Percentiles rank a stretch among this genome's conserved stretches.
Evolutionary conservation across 345 rosid species (phyloP).

Genomic region (Pugionium cornutum): DNA sequence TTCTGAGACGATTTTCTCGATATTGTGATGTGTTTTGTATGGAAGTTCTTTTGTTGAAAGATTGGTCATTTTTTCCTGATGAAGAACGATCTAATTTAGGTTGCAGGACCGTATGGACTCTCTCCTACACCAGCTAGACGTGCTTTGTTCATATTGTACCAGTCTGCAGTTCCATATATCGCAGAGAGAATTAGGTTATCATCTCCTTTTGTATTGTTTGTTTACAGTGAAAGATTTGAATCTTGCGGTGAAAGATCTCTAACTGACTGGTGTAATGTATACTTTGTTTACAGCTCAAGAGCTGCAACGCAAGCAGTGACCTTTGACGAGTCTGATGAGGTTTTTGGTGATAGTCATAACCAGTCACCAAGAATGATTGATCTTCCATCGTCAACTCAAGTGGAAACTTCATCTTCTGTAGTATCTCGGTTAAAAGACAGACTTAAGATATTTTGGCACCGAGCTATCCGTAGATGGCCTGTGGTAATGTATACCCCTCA

Average conservation of each 20-base stretch:
- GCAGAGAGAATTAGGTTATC: conserved; percentile 81
- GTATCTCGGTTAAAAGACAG: conserved; percentile 57
- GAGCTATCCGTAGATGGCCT: conserved; percentile 75
- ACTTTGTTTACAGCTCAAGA: conserved; percentile 58
- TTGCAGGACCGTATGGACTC: conserved; percentile 73
- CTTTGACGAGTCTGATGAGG: conserved; percentile 66
- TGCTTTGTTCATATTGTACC: conserved; percentile 78
- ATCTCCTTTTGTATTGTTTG: neutral
- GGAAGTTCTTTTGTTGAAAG: neutral
- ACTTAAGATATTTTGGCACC: conserved; percentile 50
- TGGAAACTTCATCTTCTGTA: conserved; percentile 50
- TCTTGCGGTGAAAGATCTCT: neutral
- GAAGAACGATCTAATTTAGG: conserved; percentile 45
- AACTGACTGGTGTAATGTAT: neutral
- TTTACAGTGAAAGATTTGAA: neutral
- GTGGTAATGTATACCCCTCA: conserved; percentile 46
- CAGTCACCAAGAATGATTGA: conserved; percentile 42
- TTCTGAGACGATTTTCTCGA: neutral
- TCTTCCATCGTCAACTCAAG: conserved; percentile 45
- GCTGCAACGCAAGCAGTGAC: conserved; percentile 65
- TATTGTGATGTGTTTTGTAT: neutral
- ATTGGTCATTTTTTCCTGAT: conserved; percentile 16
- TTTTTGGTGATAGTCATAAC: conserved; percentile 33
- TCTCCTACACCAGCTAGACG: conserved; percentile 97
- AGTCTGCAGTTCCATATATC: conserved; percentile 78